Percentiles rank a stretch among this genome's conserved stretches.
These are phyloP conservation scores for Delphinella strobiligena DNA, from an alignment of 2,329 filamentous ascomycete genomes.

Conservation along the genomic window DNA sequence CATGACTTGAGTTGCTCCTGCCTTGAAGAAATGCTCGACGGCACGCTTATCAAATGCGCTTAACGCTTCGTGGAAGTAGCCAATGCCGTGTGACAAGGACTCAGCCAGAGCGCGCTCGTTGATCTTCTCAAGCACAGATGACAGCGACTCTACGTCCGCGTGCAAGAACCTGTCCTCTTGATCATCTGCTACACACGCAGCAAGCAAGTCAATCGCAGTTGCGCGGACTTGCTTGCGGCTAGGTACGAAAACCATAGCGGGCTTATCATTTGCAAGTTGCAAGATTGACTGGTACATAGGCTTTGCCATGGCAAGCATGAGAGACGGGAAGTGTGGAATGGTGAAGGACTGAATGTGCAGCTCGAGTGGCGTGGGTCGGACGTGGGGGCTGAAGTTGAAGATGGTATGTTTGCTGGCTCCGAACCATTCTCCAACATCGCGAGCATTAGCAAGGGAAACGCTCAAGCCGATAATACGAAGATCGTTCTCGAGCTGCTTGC, in stretches of 20 bases:
- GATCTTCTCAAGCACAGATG: slow-evolving; percentile 67
- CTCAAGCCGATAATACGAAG: slow-evolving; percentile 82
- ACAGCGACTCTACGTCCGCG: slow-evolving; percentile 68
- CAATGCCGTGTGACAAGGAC: slow-evolving; percentile 84
- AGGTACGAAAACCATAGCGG: slow-evolving; percentile 82
- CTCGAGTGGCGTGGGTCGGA: slow-evolving; percentile 79
- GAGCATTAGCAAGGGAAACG: slow-evolving; percentile 83
- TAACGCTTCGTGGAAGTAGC: slow-evolving; percentile 93
- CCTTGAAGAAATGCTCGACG: slow-evolving; percentile 80
- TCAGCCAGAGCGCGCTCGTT: slow-evolving; percentile 81
- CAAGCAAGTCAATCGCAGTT: slow-evolving; percentile 75
- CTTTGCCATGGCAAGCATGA: slow-evolving; percentile 98
- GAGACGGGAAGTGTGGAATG: slow-evolving; percentile 90
- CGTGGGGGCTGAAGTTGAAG: slow-evolving; percentile 94
- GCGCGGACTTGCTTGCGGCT: slow-evolving; percentile 84
- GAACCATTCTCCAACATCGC: slow-evolving; percentile 95
- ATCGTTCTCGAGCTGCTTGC: slow-evolving; percentile 70
- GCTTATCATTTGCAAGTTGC: slow-evolving; percentile 73
- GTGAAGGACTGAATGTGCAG: slow-evolving; percentile 91
- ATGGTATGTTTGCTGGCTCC: slow-evolving; percentile 96
- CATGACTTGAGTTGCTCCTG: slow-evolving; percentile 81
- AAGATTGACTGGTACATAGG: slow-evolving; percentile 82
- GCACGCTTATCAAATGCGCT: slow-evolving; percentile 83
- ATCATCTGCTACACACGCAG: slow-evolving; percentile 78
- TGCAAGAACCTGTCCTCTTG: slow-evolving; percentile 91